These are phyloP conservation scores for Scenedesmus sp. DNA, from an alignment of 163 green algal genomes.

Conservation along the genomic window DNA sequence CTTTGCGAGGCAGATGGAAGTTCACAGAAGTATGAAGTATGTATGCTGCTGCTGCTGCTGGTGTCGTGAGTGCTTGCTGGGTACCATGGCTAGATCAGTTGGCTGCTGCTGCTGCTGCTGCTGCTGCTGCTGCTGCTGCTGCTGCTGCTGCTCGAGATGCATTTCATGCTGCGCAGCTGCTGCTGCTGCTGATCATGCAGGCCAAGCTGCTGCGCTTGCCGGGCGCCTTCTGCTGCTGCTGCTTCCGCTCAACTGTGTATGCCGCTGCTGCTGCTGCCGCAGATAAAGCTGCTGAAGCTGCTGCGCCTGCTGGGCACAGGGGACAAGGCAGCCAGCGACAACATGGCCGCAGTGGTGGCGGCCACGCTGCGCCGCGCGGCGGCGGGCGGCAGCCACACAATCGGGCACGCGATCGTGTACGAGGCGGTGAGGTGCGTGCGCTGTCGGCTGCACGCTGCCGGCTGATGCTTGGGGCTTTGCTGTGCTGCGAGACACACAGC, in stretches of 20 bases:
- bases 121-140: background rate
- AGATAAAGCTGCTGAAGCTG: conserved; percentile 96
- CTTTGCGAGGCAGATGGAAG: no score
- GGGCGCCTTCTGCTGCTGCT: conserved; percentile 74
- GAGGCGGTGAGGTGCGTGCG: conserved; percentile 80
- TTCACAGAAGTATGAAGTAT: no score
- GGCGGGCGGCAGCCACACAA: conserved; percentile 68
- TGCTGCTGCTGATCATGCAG: conserved; percentile 58
- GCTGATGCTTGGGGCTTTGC: background rate
- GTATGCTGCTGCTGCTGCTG: no score
- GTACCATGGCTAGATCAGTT: no score
- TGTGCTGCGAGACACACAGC: no score
- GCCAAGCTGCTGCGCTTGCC: conserved; percentile 96
- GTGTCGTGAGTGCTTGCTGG: no score
- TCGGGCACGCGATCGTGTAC: conserved; percentile 94
- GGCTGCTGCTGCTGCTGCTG: no score
- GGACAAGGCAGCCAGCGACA: conserved; percentile 82
- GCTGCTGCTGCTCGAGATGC: no score
- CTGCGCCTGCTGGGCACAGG: conserved; percentile 86
- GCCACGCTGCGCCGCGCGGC: conserved; percentile 58
- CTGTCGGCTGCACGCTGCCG: background rate
- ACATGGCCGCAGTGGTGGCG: conserved; percentile 90
- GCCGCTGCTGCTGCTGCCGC: background rate
- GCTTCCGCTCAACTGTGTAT: background rate
- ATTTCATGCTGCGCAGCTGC: no score